Evolutionary conservation across 2,329 filamentous ascomycete species (phyloP), one percentile per base, ranked within the genome.

Genomic region (Sporothrix luriei): DNA sequence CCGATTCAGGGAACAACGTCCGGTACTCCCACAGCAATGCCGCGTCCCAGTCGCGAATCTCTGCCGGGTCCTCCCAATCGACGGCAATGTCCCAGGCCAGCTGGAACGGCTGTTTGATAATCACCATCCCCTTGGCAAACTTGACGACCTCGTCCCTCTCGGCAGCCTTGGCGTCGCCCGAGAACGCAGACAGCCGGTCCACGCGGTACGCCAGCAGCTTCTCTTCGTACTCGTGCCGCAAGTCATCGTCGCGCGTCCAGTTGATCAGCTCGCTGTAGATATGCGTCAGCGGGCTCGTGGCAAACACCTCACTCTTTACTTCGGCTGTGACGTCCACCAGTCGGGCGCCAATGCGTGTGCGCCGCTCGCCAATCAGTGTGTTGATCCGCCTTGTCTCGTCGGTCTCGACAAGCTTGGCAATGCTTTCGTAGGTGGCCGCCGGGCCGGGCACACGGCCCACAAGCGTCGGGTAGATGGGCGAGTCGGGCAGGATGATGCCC

Each of bases 311-410:
- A 48, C 90, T 85, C 78, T 94, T 97, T 64, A 97, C 95, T 71
- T 97, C 92, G 2, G 87, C 78, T 0, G 91, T 97, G 26, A 98
- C 94, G 72, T 95, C 90, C 52, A 87, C 89, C 69, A 97, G 84
- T 59, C 88, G 91, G 11, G 94, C 93, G 54, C 95, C 95, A 2
- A 99, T 84, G 49, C 95, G 87, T 1, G 94, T 97, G 73, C 94
- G 87, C 55, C 95, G 88, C 79, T 97, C 93, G 43, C 90, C 93
- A 74, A 99, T 96, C 70, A 97, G 87, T 4, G 87, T 91, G 77
- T 97, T 97, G 78, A 97, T 94, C 43, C 88, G 90, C 77, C 94
- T 91, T 76, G 91, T 94, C 79, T 99, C 95, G 71, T 95, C 92
- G 1, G 87, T 82, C 76, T 98, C 95, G 3, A 92, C 85, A 24